A percentile compares a stretch with the other conserved stretches of the same genome.
Conservation (phyloP, 352 stramenopile genomes). For the Chrysophaeum taylorii region DNA sequence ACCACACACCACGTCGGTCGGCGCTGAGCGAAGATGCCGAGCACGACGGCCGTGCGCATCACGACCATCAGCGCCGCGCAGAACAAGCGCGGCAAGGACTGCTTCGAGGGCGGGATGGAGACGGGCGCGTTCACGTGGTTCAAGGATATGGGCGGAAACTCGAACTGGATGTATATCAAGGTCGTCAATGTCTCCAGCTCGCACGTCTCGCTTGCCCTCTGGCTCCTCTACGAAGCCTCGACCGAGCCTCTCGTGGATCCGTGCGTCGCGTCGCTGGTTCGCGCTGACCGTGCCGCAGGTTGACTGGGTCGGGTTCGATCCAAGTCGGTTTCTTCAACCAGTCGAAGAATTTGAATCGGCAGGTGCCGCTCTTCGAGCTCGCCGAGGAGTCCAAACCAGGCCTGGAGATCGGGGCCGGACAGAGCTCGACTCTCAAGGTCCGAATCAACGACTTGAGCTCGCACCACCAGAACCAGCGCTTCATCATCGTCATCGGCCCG, state of each 20-base stretch:
- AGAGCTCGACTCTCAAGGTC: background rate
- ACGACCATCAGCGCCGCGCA: background rate
- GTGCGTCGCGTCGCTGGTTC: too few relatives aligned
- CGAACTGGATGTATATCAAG: background rate
- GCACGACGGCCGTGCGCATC: background rate
- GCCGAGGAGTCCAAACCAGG: background rate
- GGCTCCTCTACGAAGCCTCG: background rate
- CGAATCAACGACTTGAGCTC: slow-evolving; percentile 4
- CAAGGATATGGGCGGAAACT: slow-evolving; percentile 8
- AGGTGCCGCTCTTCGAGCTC: slow-evolving; percentile 12
- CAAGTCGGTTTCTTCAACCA: slow-evolving; percentile 10
- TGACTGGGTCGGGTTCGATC: too few relatives aligned
- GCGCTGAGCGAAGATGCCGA: too few relatives aligned
- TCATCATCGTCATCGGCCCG: slow-evolving; percentile 5
- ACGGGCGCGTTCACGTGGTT: background rate
- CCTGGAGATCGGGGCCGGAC: background rate
- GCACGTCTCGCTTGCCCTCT: background rate
- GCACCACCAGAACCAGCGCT: slow-evolving; percentile 13
- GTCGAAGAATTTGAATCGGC: background rate
- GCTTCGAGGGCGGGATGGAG: slow-evolving; percentile 7
- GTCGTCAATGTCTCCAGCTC: background rate
- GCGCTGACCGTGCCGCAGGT: too few relatives aligned
- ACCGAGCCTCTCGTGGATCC: slow-evolving; percentile 7
- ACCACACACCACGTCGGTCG: too few relatives aligned
- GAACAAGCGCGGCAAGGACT: slow-evolving; percentile 4